Percentiles rank a stretch among this genome's conserved stretches.
Conservation (phyloP, 2,329 filamentous ascomycete genomes). For the Ophioceras dolichostomum region DNA sequence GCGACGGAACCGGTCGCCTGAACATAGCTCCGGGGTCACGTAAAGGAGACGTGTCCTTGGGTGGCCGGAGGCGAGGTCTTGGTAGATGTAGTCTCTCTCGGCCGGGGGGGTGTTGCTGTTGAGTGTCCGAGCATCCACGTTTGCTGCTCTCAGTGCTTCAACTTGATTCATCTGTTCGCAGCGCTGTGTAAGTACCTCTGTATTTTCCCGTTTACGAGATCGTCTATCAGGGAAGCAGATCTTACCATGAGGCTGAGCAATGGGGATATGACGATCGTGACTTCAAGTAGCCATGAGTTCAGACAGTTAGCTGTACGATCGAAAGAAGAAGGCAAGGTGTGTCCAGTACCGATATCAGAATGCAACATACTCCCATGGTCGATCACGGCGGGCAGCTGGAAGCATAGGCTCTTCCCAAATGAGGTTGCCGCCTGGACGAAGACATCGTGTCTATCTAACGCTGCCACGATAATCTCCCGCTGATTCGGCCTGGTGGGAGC, state of each 20-base stretch:
- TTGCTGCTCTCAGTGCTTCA: constrained; percentile 58
- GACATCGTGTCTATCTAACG: constrained; percentile 74
- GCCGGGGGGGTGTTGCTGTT: constrained; percentile 65
- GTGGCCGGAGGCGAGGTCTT: constrained; percentile 78
- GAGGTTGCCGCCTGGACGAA: constrained; percentile 85
- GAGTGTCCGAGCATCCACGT: constrained; percentile 71
- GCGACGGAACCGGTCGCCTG: constrained; percentile 63
- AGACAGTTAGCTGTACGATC: too few species aligned
- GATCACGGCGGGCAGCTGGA: constrained; percentile 80
- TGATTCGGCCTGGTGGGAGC: constrained; percentile 71
- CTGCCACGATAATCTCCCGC: constrained; percentile 74
- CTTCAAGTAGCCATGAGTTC: constrained; percentile 31
- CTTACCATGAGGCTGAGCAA: constrained; percentile 77
- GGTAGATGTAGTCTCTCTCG: constrained; percentile 58
- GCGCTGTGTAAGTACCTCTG: too few species aligned
- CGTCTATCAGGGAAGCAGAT: background rate
- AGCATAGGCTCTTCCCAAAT: constrained; percentile 90
- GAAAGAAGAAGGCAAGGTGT: too few species aligned
- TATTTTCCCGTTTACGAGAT: too few species aligned
- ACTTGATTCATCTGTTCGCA: constrained; percentile 79
- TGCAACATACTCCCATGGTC: constrained; percentile 63
- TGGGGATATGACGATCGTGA: constrained; percentile 84
- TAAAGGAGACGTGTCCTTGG: constrained; percentile 76
- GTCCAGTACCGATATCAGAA: background rate
- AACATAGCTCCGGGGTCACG: constrained; percentile 84